phyloP scores from a whole-genome alignment of 306 rosid species.

The Citrullus colocynthis region DNA sequence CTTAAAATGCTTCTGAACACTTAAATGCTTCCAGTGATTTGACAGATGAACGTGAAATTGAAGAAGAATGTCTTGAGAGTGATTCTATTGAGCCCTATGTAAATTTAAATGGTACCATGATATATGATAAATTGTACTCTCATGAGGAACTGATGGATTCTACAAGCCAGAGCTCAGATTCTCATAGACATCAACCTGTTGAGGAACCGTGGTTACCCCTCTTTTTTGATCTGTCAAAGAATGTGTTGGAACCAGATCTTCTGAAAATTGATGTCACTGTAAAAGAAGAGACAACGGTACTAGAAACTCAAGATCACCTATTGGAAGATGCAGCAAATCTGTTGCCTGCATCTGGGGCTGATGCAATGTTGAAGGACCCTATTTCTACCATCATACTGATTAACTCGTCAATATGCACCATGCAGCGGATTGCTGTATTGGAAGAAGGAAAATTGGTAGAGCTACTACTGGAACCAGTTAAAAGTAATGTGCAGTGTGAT shows the following conservation, averaged over 20 bases:
- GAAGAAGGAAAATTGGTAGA: slow-evolving; percentile 82
- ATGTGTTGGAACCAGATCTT: slow-evolving; percentile 27
- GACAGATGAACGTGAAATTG: slow-evolving; percentile 67
- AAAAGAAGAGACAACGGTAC: slow-evolving; percentile 20
- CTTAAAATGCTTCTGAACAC: slow-evolving; percentile 83
- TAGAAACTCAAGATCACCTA: slow-evolving; percentile 16
- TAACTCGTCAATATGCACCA: slow-evolving; percentile 89
- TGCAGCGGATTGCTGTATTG: slow-evolving; percentile 95
- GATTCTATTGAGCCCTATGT: slow-evolving; percentile 26
- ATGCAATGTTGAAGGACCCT: slow-evolving; percentile 27
- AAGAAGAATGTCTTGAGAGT: slow-evolving; percentile 27
- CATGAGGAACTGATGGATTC: slow-evolving; percentile 18
- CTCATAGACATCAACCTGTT: slow-evolving; percentile 46
- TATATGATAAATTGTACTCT: slow-evolving; percentile 30
- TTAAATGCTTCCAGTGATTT: slow-evolving; percentile 97
- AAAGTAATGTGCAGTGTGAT: slow-evolving; percentile 85
- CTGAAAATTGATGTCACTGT: slow-evolving; percentile 22
- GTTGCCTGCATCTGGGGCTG: slow-evolving; percentile 41
- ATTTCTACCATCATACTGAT: slow-evolving; percentile 64
- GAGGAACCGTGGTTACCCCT: slow-evolving; percentile 86
- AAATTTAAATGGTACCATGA: slow-evolving; percentile 12
- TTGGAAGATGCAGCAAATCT: slow-evolving; percentile 21
- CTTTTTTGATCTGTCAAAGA: slow-evolving; percentile 19
- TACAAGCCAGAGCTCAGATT: slow-evolving; percentile 21
- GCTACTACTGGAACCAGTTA: slow-evolving; percentile 82